These are phyloP conservation scores for Mercurialis annua DNA, from an alignment of 345 rosid genomes.

Conservation along the genomic window DNA sequence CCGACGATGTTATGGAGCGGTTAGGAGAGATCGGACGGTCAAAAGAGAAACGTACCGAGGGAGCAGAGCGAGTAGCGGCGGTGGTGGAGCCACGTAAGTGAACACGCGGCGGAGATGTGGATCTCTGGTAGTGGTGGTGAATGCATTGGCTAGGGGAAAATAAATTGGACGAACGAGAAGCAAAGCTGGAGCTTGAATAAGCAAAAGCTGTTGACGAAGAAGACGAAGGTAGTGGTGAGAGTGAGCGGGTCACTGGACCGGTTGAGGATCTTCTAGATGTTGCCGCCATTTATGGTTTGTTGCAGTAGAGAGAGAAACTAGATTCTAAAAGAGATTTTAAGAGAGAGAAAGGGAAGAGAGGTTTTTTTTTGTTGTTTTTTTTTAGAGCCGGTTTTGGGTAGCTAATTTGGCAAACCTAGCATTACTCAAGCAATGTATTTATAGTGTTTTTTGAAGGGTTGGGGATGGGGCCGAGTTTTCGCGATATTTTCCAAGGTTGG, in stretches of 20 bases:
- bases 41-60: constrained; percentile 39
- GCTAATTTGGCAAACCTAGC: constrained; percentile 49
- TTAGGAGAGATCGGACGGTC: constrained; percentile 48
- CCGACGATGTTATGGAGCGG: constrained; percentile 39
- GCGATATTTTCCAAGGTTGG: constrained; percentile 13
- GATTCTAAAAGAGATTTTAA: too few relatives aligned
- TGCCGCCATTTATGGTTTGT: constrained; percentile 40
- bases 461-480: background rate
- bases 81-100: constrained; percentile 28
- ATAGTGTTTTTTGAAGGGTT: constrained; percentile 26
- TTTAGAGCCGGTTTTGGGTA: constrained; percentile 25
- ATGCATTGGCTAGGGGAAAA: constrained; percentile 2
- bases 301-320: constrained; percentile 18
- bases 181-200: constrained; percentile 43
- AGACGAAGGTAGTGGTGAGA: constrained; percentile 27
- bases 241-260: constrained; percentile 41
- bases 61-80: constrained; percentile 22
- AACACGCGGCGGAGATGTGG: constrained; percentile 55
- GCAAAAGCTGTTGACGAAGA: constrained; percentile 49
- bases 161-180: constrained; percentile 45
- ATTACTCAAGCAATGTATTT: constrained; percentile 40
- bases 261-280: constrained; percentile 35
- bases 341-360: background rate
- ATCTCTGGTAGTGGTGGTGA: constrained; percentile 22
- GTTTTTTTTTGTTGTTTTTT: background rate